phyloP scores from a whole-genome alignment of 192 early-diverging fungal genomes.

The Coemansia sp. region DNA sequence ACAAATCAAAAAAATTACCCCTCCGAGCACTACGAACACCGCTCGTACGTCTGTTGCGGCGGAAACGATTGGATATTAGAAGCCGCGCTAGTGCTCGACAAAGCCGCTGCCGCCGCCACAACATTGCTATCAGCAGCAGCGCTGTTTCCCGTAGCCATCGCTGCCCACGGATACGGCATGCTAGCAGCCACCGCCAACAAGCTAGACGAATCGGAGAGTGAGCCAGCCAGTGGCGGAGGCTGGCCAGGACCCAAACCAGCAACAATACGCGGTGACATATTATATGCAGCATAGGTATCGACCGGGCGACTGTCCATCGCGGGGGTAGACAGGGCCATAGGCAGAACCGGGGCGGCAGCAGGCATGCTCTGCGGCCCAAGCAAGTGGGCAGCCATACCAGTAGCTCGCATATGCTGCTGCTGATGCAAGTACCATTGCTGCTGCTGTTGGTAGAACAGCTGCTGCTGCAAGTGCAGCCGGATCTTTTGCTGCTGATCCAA shows the following conservation, averaged over 20 bases:
- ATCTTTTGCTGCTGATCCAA: constrained; percentile 34
- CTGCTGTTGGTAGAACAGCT: constrained; percentile 18
- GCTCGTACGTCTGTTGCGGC: neutral
- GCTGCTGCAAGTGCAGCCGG: constrained; percentile 25
- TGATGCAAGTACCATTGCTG: neutral
- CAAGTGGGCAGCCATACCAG: neutral
- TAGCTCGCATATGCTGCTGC: constrained; percentile 10
- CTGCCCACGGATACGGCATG: neutral
- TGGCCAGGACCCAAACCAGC: neutral
- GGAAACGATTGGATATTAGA: neutral
- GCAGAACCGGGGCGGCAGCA: constrained; percentile 12
- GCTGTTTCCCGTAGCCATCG: neutral
- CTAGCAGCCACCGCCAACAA: neutral
- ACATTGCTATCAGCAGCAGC: neutral
- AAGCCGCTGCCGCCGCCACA: neutral
- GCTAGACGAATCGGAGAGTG: neutral
- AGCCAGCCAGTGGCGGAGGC: neutral
- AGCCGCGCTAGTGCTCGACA: neutral
- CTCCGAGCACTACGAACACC: neutral
- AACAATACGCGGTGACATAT: neutral
- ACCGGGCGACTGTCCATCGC: neutral
- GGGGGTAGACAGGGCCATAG: constrained; percentile 18
- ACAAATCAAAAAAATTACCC: neutral
- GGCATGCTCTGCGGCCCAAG: constrained; percentile 5
- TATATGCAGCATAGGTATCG: neutral